Evolutionary conservation across 2,329 filamentous ascomycete species (phyloP), one percentile per base, ranked within the genome.

Genomic region (Chaetomiaceae sp.): DNA sequence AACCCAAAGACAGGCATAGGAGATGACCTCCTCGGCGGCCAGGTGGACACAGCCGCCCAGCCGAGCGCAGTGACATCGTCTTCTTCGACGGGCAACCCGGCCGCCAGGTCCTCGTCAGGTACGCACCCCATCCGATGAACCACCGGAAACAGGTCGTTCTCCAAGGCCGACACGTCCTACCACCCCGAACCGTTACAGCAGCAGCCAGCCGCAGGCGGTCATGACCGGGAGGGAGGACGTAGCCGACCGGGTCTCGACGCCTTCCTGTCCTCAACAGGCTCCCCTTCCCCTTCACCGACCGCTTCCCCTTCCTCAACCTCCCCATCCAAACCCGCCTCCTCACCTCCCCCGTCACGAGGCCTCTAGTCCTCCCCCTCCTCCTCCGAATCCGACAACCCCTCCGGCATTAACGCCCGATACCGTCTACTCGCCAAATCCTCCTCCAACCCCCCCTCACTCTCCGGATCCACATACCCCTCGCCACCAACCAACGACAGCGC

Each of bases 401-500:
- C 54, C 3, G 51, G 46, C 47, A 91, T 70, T 22, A 95, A 76
- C 2, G 89, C 87, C 54, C 89, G 81, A 69, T 91, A 95, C 59
- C 88, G 77, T 56, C 90, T 78, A 54, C 83, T 87, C 1, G 89
- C 87, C 56, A 99, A 73, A 66, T 97, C 92, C 65, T 95, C 90
- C 66, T 95, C 91, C 20, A 97, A 75, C 0, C 92, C 91, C 2
- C 91, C 91, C 64, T 95, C 89, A 49, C 83, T 86, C 65, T 95
- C 91, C 0, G 88, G 85, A 65, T 97, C 91, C 34, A 91, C 79
- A 66, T 96, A 97, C 3, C 92, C 91, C 61, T 86, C 82, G 1
- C 94, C 94, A 17, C 94, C 94, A 47, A 88, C 79, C 46, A 96
- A 76, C 65, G 89, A 95, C 60, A 99, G 76, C 2, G 88, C 87